These are phyloP conservation scores for Sarocladium strictum DNA, from an alignment of 2,329 filamentous ascomycete genomes.

Conservation along the genomic window DNA sequence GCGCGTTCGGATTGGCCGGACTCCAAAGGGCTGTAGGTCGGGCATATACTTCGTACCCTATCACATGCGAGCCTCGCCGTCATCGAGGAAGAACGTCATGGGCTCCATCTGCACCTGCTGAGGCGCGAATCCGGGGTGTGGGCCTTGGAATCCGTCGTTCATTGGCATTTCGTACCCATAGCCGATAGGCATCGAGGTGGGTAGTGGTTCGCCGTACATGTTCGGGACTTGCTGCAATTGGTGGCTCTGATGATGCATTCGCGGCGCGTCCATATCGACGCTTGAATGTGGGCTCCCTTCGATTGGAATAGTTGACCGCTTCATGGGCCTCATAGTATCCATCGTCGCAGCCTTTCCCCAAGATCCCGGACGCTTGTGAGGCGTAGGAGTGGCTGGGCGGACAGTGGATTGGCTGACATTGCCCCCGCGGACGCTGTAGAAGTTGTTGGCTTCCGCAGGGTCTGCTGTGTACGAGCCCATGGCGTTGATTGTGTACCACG, in stretches of 20 bases:
- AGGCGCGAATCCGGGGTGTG: constrained; percentile 8
- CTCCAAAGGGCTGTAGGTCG: too few relatives aligned
- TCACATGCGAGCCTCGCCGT: constrained; percentile 13
- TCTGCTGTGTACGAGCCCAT: constrained; percentile 11
- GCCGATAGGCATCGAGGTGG: constrained; percentile 11
- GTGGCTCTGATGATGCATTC: constrained; percentile 8
- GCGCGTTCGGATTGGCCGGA: neutral
- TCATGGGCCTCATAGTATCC: constrained; percentile 30
- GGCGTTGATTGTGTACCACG: constrained; percentile 19
- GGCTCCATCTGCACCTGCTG: constrained; percentile 11
- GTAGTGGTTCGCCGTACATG: constrained; percentile 13
- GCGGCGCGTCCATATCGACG: constrained; percentile 1
- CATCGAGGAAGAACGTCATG: constrained; percentile 15
- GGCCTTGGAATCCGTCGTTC: constrained; percentile 11
- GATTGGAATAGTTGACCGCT: constrained; percentile 25
- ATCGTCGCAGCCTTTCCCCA: constrained; percentile 32
- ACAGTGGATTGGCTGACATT: constrained; percentile 15
- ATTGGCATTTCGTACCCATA: constrained; percentile 12
- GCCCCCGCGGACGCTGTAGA: constrained; percentile 5
- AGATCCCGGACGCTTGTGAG: constrained; percentile 32
- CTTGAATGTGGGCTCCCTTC: constrained; percentile 19
- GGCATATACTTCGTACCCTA: neutral
- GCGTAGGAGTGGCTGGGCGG: constrained; percentile 31
- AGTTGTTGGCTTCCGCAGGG: neutral
- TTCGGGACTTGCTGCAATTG: constrained; percentile 13